phyloP scores from a whole-genome alignment of 2,329 filamentous ascomycete genomes.

The Chaetomium sp. region DNA sequence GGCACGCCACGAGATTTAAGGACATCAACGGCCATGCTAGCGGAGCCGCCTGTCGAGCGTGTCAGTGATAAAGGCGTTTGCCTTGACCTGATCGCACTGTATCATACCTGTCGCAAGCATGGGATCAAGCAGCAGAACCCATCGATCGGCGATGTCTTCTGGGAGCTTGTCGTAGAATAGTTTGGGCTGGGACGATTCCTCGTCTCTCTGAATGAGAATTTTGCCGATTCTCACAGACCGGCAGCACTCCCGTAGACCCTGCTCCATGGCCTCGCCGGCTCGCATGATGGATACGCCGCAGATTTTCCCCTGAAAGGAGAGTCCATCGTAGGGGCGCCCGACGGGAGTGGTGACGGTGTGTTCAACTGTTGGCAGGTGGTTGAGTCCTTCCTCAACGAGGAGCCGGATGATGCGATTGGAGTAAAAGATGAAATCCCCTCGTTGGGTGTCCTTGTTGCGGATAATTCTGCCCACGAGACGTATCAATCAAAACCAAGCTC shows the following conservation, averaged over 20 bases:
- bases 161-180: slow-evolving; percentile 98
- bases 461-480: slow-evolving; percentile 64
- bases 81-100: too few relatives aligned
- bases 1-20: slow-evolving; percentile 85
- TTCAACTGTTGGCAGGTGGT: slow-evolving; percentile 87
- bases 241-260: slow-evolving; percentile 92
- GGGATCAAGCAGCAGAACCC: slow-evolving; percentile 92
- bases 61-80: slow-evolving; percentile 5
- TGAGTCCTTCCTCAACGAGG: slow-evolving; percentile 92
- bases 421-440: slow-evolving; percentile 98
- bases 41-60: slow-evolving; percentile 66
- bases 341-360: slow-evolving; percentile 88
- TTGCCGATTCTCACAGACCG: slow-evolving; percentile 97
- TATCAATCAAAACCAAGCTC: slow-evolving; percentile 6
- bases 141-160: slow-evolving; percentile 83
- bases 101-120: slow-evolving; percentile 91
- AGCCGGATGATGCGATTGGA: slow-evolving; percentile 96
- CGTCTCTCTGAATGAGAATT: slow-evolving; percentile 94
- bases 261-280: slow-evolving; percentile 97
- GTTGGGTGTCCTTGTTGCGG: slow-evolving; percentile 78
- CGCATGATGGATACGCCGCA: slow-evolving; percentile 98
- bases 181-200: slow-evolving; percentile 86
- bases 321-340: slow-evolving; percentile 78
- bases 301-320: slow-evolving; percentile 96
- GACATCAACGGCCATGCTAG: slow-evolving; percentile 94